Evolutionary conservation across 305 asterid species (phyloP), one percentile per base, ranked within the genome.

Genomic region (Lippia alba): DNA sequence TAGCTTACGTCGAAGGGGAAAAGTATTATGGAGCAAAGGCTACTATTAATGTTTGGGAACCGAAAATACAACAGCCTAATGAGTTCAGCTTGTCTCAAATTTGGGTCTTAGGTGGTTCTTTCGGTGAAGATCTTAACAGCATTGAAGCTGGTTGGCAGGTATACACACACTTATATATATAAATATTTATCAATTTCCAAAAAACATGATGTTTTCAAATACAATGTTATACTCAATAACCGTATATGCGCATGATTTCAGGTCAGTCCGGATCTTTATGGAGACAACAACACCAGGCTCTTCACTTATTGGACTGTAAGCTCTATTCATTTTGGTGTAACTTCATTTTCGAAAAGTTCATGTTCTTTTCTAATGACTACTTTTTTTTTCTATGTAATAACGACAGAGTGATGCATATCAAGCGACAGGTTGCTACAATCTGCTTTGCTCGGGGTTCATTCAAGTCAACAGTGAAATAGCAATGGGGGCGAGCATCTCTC

Each of bases 121-220:
- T 89, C 60, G 97, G 97, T 30, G 85, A 91, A 82, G 96, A 89
- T 78, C 96, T 91, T 53, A 91, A 91, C 82, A 91, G 96, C 91
- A 89, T 91, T 69, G 97, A 91, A 83, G 97, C 96, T 73, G 97
- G 97, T 45, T 91, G 97, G 97, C 97, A 91, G 96, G 97, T 24
- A 24, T 24, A 24, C 30, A 24, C 30, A 24, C n/a, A n/a, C n/a
- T n/a, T n/a, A n/a, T n/a, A n/a, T n/a, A n/a, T 91, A 77, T 39
- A 36, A 2, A 36, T 36, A 36, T 36, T 36, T 36, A 36, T 36
- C 41, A 36, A 36, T 36, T 8, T 4, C 41, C 41, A 2, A 5
- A 36, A 36, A 36, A 4, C 6, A 36, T 36, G 30, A 36, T 36
- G 41, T 36, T 36, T 36, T 4, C 41, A 36, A 36, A 4, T 36